Percentiles rank a stretch among this genome's conserved stretches.
These are phyloP conservation scores for Gleditsia sinensis DNA, from an alignment of 306 rosid genomes.

Conservation along the genomic window DNA sequence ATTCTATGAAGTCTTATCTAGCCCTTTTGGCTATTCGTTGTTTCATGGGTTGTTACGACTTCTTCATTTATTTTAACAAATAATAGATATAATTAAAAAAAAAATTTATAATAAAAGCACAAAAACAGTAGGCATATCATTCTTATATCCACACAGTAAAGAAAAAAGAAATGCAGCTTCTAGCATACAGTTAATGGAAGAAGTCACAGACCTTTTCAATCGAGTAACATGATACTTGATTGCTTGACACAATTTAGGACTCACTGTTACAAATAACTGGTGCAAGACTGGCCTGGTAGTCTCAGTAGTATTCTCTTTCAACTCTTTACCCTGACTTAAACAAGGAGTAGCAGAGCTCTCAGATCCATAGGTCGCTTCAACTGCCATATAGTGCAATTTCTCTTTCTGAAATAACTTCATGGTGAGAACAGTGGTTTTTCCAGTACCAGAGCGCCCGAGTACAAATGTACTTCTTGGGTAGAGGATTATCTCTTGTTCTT, in stretches of 20 bases:
- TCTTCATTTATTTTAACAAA: too few relatives aligned
- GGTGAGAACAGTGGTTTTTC: slow-evolving; percentile 84
- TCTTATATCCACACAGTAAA: too few relatives aligned
- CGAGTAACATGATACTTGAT: slow-evolving; percentile 66
- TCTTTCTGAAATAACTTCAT: slow-evolving; percentile 75
- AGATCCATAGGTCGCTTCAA: slow-evolving; percentile 33
- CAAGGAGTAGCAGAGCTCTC: slow-evolving; percentile 5
- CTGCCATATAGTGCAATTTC: slow-evolving; percentile 41
- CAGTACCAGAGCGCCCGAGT: slow-evolving; percentile 88
- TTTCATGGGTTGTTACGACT: too few relatives aligned
- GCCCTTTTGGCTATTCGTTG: too few relatives aligned
- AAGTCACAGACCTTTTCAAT: slow-evolving; percentile 60
- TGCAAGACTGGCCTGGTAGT: slow-evolving; percentile 38
- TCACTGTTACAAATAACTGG: slow-evolving; percentile 82
- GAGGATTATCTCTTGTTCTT: slow-evolving; percentile 66
- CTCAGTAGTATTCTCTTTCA: slow-evolving; percentile 23
- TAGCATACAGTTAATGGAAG: neutral
- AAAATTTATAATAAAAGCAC: too few relatives aligned
- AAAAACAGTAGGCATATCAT: too few relatives aligned
- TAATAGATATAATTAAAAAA: too few relatives aligned
- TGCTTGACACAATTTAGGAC: slow-evolving; percentile 74
- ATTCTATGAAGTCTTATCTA: too few relatives aligned
- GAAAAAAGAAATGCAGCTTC: too few relatives aligned
- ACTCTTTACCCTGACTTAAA: slow-evolving; percentile 24
- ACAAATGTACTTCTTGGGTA: slow-evolving; percentile 61